Percentiles rank a stretch among this genome's conserved stretches.
Conservation (phyloP, 176 grass and related monocot species). For the Hyparrhenia diplandra region DNA sequence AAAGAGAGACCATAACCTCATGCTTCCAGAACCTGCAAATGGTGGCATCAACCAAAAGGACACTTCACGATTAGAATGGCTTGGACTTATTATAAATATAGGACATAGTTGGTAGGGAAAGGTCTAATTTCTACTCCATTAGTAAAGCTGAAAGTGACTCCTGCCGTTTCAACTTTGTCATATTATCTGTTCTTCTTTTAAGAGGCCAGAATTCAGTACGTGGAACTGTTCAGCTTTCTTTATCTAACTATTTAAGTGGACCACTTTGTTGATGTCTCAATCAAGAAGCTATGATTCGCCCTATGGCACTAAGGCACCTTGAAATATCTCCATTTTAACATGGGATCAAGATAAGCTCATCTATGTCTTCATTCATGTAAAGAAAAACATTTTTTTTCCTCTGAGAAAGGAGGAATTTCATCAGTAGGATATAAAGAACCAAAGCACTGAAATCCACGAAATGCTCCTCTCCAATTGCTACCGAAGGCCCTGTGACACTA, state of each 20-base stretch:
- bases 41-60: constrained; percentile 15
- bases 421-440: too few relatives aligned
- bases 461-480: not conserved
- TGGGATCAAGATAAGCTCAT: not conserved
- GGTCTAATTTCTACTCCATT: constrained; percentile 8
- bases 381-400: too few relatives aligned
- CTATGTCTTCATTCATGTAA: not conserved
- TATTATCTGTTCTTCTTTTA: constrained; percentile 19
- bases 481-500: not conserved
- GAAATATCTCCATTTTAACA: not conserved
- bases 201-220: constrained; percentile 10
- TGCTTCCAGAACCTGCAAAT: constrained; percentile 37
- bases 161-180: constrained; percentile 9
- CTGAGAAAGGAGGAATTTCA: too few relatives aligned
- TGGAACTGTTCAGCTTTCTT: constrained; percentile 5
- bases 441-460: not conserved
- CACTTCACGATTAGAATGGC: not conserved
- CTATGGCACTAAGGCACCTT: not conserved
- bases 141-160: constrained; percentile 29
- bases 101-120: constrained; percentile 24
- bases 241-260: constrained; percentile 10
- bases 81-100: constrained; percentile 6
- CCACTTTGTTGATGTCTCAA: constrained; percentile 10
- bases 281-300: not conserved
- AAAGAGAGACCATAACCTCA: constrained; percentile 42